A percentile compares a stretch with the other conserved stretches of the same genome.
These are phyloP conservation scores for Aquilaria agallochum DNA, from an alignment of 441 rosid species.

Conservation along the genomic window DNA sequence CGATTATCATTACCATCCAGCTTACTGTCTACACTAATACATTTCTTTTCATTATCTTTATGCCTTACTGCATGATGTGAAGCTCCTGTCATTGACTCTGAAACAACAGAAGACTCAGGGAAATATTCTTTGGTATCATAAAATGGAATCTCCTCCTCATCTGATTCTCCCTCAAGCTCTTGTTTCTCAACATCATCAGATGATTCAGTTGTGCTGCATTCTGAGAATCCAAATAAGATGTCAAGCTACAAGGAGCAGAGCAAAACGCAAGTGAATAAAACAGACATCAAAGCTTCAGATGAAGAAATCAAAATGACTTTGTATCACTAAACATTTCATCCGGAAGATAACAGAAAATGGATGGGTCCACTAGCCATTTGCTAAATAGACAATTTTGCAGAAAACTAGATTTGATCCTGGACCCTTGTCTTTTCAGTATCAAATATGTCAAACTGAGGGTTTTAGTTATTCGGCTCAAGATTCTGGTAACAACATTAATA, in stretches of 20 bases:
- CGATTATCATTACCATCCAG: slow-evolving; percentile 23
- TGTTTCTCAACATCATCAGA: slow-evolving; percentile 88
- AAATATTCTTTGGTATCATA: slow-evolving; percentile 75
- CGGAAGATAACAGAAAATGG: no score
- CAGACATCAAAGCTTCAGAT: background rate
- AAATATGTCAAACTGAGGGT: no score
- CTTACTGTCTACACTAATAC: slow-evolving; percentile 31
- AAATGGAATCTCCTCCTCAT: slow-evolving; percentile 67
- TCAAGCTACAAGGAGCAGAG: slow-evolving; percentile 11
- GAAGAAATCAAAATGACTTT: no score
- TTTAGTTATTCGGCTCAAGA: no score
- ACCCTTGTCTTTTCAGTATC: no score
- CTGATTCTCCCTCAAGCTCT: slow-evolving; percentile 73
- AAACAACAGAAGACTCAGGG: slow-evolving; percentile 35
- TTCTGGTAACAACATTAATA: no score
- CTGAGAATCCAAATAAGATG: slow-evolving; percentile 43
- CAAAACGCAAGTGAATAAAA: slow-evolving; percentile 1
- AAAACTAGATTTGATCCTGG: no score
- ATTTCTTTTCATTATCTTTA: slow-evolving; percentile 17
- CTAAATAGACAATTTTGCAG: no score
- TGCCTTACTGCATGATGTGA: slow-evolving; percentile 18
- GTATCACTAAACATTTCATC: no score
- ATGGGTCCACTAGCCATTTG: no score
- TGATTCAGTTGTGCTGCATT: slow-evolving; percentile 92
- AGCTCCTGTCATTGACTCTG: slow-evolving; percentile 28